These are phyloP conservation scores for Hevea brasiliensis DNA, from an alignment of 345 rosid species.

Conservation along the genomic window DNA sequence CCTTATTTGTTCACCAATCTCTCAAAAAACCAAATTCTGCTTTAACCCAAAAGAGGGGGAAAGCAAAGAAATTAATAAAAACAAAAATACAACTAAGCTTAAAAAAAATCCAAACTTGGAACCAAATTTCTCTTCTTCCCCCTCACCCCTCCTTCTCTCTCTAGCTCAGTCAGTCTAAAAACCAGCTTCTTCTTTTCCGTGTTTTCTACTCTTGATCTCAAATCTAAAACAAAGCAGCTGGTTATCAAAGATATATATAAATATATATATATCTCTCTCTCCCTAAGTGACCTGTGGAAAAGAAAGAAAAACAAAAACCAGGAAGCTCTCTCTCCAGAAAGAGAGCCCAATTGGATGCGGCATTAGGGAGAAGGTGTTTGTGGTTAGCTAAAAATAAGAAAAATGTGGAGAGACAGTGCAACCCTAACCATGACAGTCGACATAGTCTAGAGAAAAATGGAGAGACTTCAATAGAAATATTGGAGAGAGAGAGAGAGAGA, in stretches of 20 bases:
- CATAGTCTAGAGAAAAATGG: slow-evolving; percentile 7
- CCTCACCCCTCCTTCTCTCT: not conserved
- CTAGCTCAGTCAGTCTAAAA: too few species aligned
- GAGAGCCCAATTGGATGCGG: slow-evolving; percentile 42
- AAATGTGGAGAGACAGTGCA: slow-evolving; percentile 24
- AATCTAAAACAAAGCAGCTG: not conserved
- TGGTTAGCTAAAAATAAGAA: slow-evolving; percentile 12
- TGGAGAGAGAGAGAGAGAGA: slow-evolving; percentile 7
- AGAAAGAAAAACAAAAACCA: not conserved
- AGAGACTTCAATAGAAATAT: slow-evolving; percentile 8
- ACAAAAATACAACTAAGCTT: not conserved
- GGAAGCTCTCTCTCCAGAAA: slow-evolving; percentile 41
- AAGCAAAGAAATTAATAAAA: not conserved
- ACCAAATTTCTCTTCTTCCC: not conserved
- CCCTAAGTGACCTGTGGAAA: too few species aligned
- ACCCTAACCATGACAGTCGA: slow-evolving; percentile 35
- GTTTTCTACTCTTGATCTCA: slow-evolving; percentile 6
- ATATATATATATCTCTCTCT: too few species aligned
- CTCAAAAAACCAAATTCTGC: slow-evolving; percentile 11
- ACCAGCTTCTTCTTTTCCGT: not conserved
- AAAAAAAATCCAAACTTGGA: not conserved
- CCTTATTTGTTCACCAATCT: slow-evolving; percentile 12
- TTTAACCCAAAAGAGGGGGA: not conserved
- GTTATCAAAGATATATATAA: too few species aligned
- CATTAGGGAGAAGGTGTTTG: slow-evolving; percentile 29